Base-by-base conservation (phyloP, 2,329 filamentous ascomycete genomes). In the Dactylellina sp. region DNA sequence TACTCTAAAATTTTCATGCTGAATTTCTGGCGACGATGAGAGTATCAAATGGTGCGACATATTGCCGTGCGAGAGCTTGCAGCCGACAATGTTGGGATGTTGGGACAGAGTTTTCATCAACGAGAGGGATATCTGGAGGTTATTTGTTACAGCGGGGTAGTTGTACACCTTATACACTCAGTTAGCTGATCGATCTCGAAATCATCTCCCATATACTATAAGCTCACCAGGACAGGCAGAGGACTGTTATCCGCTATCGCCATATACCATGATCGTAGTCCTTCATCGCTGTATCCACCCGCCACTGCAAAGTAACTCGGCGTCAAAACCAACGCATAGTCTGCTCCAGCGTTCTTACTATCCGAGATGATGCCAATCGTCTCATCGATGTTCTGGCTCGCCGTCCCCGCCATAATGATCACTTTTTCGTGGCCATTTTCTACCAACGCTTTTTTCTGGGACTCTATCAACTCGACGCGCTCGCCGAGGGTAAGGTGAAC, bases 31-130 rank as follows among this genome's bases (percentile, higher is more conserved):
- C 77, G 84, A 86, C 2, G 84, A 83, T 2, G 86, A 86, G 68
- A 89, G 85, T 79, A 89, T 85, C 2, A 85, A 83, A 79, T 89
- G 87, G 77, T 86, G 83, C n/a, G 87, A 88, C 50, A 89, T 84
- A 78, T 89, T 87, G 56, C 87, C 88, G 79, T 90, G 88, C 0
- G 87, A 89, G 77, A 90, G 85, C 81, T 90, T 90, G 81, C 86
- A 89, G 56, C 88, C 88, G 2, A 89, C 88, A 68, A 90, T 89
- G 78, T 90, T 90, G 28, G 86, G 84, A 79, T 90, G 88, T 62
- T 84, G 81, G 5, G 88, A 83, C 24, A 90, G 85, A 0, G 78
- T 80, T 16, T 80, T 86, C 78, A 87, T 88, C 0, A 87, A 88
- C 7, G 85, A 82, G 0, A 87, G 86, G 0, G 84, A 81, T 70